phyloP scores from a whole-genome alignment of 345 rosid genomes.

The Camelina sativa region DNA sequence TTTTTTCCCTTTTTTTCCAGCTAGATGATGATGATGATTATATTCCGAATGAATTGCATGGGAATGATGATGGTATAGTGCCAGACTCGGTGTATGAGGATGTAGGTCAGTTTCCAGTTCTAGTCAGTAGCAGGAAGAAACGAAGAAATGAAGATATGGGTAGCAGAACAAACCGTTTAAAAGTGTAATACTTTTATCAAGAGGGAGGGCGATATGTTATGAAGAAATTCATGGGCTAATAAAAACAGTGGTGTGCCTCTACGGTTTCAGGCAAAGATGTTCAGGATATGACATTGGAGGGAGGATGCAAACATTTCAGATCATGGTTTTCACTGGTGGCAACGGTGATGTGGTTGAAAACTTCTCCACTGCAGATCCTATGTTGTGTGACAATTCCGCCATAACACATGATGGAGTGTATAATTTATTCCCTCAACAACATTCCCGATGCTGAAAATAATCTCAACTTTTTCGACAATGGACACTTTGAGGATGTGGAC shows the following conservation, averaged over 20 bases:
- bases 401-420: constrained; percentile 48
- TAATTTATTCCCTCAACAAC: constrained; percentile 56
- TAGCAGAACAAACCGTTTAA: constrained; percentile 29
- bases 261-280: constrained; percentile 52
- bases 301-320: constrained; percentile 49
- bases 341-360: constrained; percentile 41
- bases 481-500: constrained; percentile 91
- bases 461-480: constrained; percentile 63
- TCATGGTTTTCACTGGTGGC: constrained; percentile 50
- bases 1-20: constrained; percentile 47
- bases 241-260: constrained; percentile 49
- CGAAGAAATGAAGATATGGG: constrained; percentile 50
- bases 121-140: constrained; percentile 53
- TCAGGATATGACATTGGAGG: constrained; percentile 43
- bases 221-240: constrained; percentile 58
- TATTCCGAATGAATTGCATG: constrained; percentile 57
- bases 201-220: constrained; percentile 55
- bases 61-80: constrained; percentile 73
- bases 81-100: constrained; percentile 54
- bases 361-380: constrained; percentile 50
- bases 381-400: constrained; percentile 50
- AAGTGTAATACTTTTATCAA: constrained; percentile 43
- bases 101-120: constrained; percentile 49
- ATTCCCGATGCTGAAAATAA: constrained; percentile 55
- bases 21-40: constrained; percentile 49